A percentile compares a stretch with the other conserved stretches of the same genome.
Conservation (phyloP, 345 rosid genomes). For the Salix exigua region DNA sequence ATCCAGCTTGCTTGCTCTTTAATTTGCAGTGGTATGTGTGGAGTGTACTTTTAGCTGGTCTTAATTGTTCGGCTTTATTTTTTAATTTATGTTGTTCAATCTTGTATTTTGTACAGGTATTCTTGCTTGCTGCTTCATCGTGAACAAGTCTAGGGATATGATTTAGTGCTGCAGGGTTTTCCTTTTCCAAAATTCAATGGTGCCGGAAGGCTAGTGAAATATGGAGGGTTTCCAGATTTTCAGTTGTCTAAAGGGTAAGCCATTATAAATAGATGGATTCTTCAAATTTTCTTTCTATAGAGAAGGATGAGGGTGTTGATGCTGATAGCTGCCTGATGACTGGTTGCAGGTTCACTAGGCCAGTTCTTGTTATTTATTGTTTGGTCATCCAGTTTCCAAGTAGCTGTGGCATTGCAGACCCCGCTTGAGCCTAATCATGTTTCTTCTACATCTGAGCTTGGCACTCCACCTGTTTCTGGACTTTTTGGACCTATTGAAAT, state of each 20-base stretch:
- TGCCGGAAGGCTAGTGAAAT: constrained; percentile 41
- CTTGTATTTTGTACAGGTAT: constrained; percentile 20
- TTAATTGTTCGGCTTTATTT: not conserved
- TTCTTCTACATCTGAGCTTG: constrained; percentile 50
- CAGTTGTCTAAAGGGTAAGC: constrained; percentile 45
- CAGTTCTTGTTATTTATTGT: constrained; percentile 52
- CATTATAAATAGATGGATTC: not conserved
- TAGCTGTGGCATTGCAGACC: constrained; percentile 45
- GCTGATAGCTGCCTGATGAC: constrained; percentile 27
- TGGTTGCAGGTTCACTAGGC: constrained; percentile 54
- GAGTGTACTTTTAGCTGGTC: not conserved
- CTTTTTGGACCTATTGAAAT: constrained; percentile 83
- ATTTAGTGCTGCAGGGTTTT: constrained; percentile 24
- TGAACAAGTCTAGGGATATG: constrained; percentile 9
- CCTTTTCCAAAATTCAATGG: constrained; percentile 43
- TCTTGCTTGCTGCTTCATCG: constrained; percentile 6
- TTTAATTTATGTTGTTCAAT: not conserved
- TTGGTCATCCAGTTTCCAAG: constrained; percentile 67
- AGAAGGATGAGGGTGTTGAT: constrained; percentile 1
- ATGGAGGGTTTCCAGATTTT: constrained; percentile 45
- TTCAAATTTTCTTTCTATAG: not conserved
- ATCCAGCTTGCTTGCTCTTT: not conserved
- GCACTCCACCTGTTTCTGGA: constrained; percentile 65
- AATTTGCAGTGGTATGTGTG: not conserved
- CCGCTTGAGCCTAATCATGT: constrained; percentile 39